Percentiles rank a stretch among this genome's conserved stretches.
These are phyloP conservation scores for Leccinum imitatum DNA, from an alignment of 768 basidiomycete species.

Conservation along the genomic window DNA sequence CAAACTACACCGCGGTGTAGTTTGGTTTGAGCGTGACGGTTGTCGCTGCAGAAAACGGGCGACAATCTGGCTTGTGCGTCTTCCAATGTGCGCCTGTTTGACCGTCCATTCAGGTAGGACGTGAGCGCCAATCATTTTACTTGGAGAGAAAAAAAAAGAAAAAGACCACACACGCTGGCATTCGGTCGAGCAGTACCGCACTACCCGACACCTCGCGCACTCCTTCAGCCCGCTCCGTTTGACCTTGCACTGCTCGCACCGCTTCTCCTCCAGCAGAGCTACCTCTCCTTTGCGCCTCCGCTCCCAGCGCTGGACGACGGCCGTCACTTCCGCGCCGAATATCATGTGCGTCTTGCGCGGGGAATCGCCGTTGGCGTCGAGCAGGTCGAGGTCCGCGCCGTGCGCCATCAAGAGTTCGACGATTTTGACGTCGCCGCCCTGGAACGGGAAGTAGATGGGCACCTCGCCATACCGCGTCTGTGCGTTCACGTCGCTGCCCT, in stretches of 20 bases:
- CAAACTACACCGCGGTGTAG: too few relatives aligned
- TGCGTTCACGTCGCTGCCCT: conserved; percentile 49
- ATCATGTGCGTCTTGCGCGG: conserved; percentile 32
- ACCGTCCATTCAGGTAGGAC: neutral
- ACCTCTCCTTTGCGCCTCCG: conserved; percentile 44
- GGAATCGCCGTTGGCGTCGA: conserved; percentile 39
- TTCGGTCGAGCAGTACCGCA: conserved; percentile 51
- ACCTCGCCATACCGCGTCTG: conserved; percentile 51
- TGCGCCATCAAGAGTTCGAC: conserved; percentile 51
- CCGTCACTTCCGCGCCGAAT: conserved; percentile 46
- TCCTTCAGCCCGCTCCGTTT: conserved; percentile 36
- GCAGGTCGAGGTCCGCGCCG: conserved; percentile 44
- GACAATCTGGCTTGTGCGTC: conserved; percentile 46
- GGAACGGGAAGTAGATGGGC: conserved; percentile 37
- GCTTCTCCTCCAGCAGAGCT: conserved; percentile 41
- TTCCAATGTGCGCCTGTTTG: conserved; percentile 46
- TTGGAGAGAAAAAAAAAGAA: neutral
- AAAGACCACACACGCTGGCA: conserved; percentile 48
- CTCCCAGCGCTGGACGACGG: conserved; percentile 46
- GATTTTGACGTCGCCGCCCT: conserved; percentile 31
- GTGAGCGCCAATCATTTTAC: neutral
- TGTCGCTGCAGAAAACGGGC: conserved; percentile 41
- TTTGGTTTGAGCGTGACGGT: conserved; percentile 48
- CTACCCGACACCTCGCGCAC: conserved; percentile 45
- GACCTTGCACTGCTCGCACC: conserved; percentile 41